Percentiles rank a stretch among this genome's conserved stretches.
phyloP scores from a whole-genome alignment of 345 rosid species.

The Sonneratia caseolaris region DNA sequence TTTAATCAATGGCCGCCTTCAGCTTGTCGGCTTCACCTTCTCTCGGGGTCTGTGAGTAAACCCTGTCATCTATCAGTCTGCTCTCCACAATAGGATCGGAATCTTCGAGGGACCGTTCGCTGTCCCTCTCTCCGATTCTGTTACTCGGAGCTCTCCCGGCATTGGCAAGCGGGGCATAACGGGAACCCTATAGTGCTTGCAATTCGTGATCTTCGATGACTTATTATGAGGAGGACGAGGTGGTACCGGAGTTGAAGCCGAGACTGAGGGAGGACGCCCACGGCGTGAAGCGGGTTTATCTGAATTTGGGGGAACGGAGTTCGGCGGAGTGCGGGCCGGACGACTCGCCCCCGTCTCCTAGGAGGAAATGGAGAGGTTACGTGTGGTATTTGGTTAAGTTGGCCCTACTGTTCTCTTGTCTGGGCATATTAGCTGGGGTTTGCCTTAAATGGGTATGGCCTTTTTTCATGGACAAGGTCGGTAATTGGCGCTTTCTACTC shows the following conservation, averaged over 20 bases:
- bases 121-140: not conserved
- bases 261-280: constrained; percentile 24
- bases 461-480: constrained; percentile 76
- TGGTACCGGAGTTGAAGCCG: constrained; percentile 60
- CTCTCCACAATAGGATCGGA: no score
- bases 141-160: not conserved
- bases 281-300: constrained; percentile 35
- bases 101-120: no score
- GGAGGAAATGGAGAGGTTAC: constrained; percentile 30
- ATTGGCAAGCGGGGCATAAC: not conserved
- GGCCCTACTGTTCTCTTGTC: constrained; percentile 30
- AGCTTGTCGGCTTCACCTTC: not conserved
- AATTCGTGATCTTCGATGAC: constrained; percentile 40
- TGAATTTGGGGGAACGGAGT: constrained; percentile 12
- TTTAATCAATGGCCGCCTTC: constrained; percentile 6
- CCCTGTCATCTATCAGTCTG: not conserved
- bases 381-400: constrained; percentile 68
- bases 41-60: not conserved
- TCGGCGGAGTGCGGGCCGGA: constrained; percentile 34
- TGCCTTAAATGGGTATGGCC: constrained; percentile 87
- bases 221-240: constrained; percentile 41
- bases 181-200: not conserved
- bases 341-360: constrained; percentile 14
- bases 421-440: constrained; percentile 54
- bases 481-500: not conserved